Percentiles rank a stretch among this genome's conserved stretches.
phyloP scores from a whole-genome alignment of 768 basidiomycete genomes.

The Russula olivacea region DNA sequence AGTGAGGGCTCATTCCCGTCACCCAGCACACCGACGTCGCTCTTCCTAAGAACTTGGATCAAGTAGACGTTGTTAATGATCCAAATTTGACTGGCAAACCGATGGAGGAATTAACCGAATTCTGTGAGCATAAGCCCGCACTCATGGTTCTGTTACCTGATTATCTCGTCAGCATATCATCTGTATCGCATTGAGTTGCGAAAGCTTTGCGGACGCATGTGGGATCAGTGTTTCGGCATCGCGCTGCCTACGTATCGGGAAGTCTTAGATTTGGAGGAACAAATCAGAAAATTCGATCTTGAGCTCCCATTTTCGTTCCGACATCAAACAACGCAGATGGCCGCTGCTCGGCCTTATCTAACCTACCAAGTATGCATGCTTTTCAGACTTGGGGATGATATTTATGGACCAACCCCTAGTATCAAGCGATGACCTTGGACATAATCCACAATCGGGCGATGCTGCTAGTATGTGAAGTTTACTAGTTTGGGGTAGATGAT shows the following conservation, averaged over 20 bases:
- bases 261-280: constrained; percentile 25
- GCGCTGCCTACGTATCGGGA: constrained; percentile 24
- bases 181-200: constrained; percentile 17
- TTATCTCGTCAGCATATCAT: constrained; percentile 18
- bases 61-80: constrained; percentile 20
- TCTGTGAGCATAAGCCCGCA: constrained; percentile 12
- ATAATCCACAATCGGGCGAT: constrained; percentile 13
- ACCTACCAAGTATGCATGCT: constrained; percentile 18
- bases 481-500: neutral
- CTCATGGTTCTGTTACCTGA: neutral
- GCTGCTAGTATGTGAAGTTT: constrained; percentile 19
- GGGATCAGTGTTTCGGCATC: constrained; percentile 27
- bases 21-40: constrained; percentile 25
- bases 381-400: neutral
- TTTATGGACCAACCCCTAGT: constrained; percentile 12
- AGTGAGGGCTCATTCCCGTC: neutral
- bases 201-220: constrained; percentile 22
- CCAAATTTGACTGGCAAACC: constrained; percentile 23
- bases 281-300: constrained; percentile 25
- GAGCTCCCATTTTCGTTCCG: constrained; percentile 25
- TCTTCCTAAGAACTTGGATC: constrained; percentile 27
- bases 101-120: constrained; percentile 25
- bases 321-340: constrained; percentile 22
- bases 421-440: constrained; percentile 17
- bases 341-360: constrained; percentile 24